Evolutionary conservation across 2,329 filamentous ascomycete species (phyloP).

Genomic region (Trichophyton verrucosum): DNA sequence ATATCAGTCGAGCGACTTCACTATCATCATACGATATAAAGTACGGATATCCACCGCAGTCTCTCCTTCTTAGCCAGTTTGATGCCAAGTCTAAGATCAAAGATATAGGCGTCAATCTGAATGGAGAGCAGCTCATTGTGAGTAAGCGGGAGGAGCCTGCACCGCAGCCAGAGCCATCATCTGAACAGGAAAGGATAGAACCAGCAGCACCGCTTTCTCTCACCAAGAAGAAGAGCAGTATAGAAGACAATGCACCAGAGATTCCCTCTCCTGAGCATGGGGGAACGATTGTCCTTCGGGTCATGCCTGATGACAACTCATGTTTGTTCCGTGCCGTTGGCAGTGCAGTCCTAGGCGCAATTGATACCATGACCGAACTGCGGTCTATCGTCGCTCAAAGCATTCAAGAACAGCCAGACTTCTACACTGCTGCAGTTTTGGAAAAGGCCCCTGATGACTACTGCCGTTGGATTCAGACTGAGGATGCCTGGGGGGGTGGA

Average conservation of each 20-base stretch:
- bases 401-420: constrained; percentile 59
- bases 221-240: constrained; percentile 18
- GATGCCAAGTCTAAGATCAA: constrained; percentile 39
- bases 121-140: constrained; percentile 59
- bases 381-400: constrained; percentile 65
- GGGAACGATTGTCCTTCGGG: constrained; percentile 58
- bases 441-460: constrained; percentile 63
- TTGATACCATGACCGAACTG: constrained; percentile 58
- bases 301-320: constrained; percentile 95
- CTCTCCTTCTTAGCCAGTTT: constrained; percentile 48
- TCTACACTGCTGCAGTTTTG: constrained; percentile 65
- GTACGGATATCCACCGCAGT: constrained; percentile 63
- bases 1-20: constrained; percentile 48
- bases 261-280: constrained; percentile 44
- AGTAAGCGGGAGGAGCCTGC: constrained; percentile 32
- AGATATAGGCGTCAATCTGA: constrained; percentile 48
- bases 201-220: constrained; percentile 21
- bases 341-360: constrained; percentile 57
- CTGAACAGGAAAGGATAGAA: neutral
- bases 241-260: constrained; percentile 49
- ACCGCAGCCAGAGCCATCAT: neutral
- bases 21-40: constrained; percentile 61
- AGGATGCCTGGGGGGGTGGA: constrained; percentile 78
- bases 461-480: constrained; percentile 65
- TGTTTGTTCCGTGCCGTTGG: constrained; percentile 88